Evolutionary conservation across 176 grass and related monocot genomes (phyloP).

Genomic region (Eleusine coracana): DNA sequence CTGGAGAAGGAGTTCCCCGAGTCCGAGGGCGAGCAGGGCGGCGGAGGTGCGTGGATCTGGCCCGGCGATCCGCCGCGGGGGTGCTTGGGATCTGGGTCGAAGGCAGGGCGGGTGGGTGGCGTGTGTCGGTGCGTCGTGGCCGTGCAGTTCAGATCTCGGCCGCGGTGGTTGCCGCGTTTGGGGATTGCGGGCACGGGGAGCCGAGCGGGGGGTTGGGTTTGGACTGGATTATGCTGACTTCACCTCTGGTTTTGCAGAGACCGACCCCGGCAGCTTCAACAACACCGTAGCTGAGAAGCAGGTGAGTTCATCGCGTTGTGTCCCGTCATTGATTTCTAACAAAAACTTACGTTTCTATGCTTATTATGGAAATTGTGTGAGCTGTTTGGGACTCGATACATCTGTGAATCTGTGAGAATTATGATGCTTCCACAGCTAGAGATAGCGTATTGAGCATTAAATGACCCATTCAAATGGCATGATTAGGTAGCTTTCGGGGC

Average conservation of each 20-base stretch:
- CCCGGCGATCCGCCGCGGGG: not conserved
- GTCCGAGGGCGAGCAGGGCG: conserved; percentile 84
- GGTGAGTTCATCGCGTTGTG: conserved; percentile 45
- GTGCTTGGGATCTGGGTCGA: conserved; percentile 32
- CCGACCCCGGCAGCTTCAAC: conserved; percentile 87
- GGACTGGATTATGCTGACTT: conserved; percentile 34
- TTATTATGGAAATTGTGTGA: not conserved
- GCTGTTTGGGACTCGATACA: not conserved
- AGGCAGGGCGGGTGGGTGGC: not conserved
- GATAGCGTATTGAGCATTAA: conserved; percentile 18
- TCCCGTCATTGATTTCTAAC: conserved; percentile 1
- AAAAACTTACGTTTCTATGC: not conserved
- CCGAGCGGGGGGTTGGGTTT: not conserved
- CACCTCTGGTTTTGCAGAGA: conserved; percentile 64
- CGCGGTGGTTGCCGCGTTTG: conserved; percentile 16
- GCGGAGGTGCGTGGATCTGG: conserved; percentile 89
- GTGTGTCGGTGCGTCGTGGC: conserved; percentile 17
- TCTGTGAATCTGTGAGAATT: not conserved
- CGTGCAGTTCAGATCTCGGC: conserved; percentile 42
- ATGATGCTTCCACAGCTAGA: not conserved
- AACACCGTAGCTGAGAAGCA: conserved; percentile 91
- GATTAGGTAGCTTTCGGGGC: not conserved
- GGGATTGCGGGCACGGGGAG: not conserved
- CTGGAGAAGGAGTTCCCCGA: conserved; percentile 99
- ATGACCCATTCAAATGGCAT: conserved; percentile 25